A percentile compares a stretch with the other conserved stretches of the same genome.
These are phyloP conservation scores for Crithidia brevicula DNA, from an alignment of 208 protist genomes.

Conservation along the genomic window DNA sequence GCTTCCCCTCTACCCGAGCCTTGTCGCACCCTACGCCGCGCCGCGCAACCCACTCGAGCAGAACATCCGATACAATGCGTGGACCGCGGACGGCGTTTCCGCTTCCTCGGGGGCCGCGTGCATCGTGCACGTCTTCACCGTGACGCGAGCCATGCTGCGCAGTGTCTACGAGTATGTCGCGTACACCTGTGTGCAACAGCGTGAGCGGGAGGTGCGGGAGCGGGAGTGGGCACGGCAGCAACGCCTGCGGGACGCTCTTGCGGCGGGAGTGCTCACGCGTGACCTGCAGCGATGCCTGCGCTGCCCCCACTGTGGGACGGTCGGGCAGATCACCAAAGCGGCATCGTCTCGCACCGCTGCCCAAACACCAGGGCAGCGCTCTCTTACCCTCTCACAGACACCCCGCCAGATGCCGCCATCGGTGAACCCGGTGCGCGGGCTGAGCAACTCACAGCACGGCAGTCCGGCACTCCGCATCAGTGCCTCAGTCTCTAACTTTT, in stretches of 20 bases:
- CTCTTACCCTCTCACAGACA: background rate
- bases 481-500: background rate
- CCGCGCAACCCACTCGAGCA: constrained; percentile 20
- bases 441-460: constrained; percentile 5
- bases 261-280: constrained; percentile 20
- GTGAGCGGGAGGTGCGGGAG: constrained; percentile 9
- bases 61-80: constrained; percentile 32
- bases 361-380: background rate
- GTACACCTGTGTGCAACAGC: constrained; percentile 22
- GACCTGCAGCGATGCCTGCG: constrained; percentile 26
- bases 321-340: constrained; percentile 21
- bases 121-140: constrained; percentile 37
- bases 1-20: constrained; percentile 12
- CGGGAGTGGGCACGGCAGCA: constrained; percentile 9
- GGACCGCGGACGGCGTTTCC: constrained; percentile 36
- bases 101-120: constrained; percentile 29
- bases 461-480: background rate
- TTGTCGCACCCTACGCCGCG: constrained; percentile 24
- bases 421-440: constrained; percentile 1
- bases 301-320: constrained; percentile 26
- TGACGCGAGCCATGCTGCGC: constrained; percentile 33
- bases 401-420: constrained; percentile 2
- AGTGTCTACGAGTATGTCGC: constrained; percentile 38
- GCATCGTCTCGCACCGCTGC: background rate
- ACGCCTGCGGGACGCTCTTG: constrained; percentile 9